These are phyloP conservation scores for Aspergillus leporis DNA, from an alignment of 495 filamentous ascomycete species.

Conservation along the genomic window DNA sequence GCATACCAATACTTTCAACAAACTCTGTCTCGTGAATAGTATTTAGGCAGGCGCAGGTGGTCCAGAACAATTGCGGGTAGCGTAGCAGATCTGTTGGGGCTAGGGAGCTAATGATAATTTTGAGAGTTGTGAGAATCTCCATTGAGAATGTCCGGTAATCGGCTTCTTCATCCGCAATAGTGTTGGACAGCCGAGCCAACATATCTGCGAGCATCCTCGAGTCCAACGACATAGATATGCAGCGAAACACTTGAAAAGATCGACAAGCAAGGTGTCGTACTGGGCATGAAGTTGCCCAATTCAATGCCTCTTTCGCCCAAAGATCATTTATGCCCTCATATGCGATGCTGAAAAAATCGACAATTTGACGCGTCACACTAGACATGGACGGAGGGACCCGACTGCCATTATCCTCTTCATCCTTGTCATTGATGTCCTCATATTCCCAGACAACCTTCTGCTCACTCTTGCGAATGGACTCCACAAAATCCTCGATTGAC, in stretches of 20 bases:
- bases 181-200: constrained; percentile 91
- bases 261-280: constrained; percentile 95
- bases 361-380: constrained; percentile 72
- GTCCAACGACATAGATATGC: constrained; percentile 85
- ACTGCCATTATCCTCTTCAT: constrained; percentile 62
- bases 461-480: constrained; percentile 85
- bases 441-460: constrained; percentile 87
- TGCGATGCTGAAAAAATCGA: constrained; percentile 79
- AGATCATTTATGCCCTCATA: constrained; percentile 87
- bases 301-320: constrained; percentile 85
- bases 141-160: constrained; percentile 96
- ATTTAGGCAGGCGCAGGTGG: constrained; percentile 90
- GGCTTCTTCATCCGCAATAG: constrained; percentile 86
- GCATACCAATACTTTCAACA: constrained; percentile 83
- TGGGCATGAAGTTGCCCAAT: constrained; percentile 95
- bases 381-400: constrained; percentile 89
- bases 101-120: constrained; percentile 82
- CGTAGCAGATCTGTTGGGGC: constrained; percentile 76
- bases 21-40: constrained; percentile 96
- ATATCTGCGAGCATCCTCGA: constrained; percentile 94
- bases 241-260: constrained; percentile 96
- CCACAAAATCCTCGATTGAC: constrained; percentile 83
- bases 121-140: constrained; percentile 93
- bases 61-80: constrained; percentile 96
- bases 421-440: constrained; percentile 82